These are phyloP conservation scores for Pisolithus thermaeus DNA, from an alignment of 1,284 basidiomycete species.

Conservation along the genomic window DNA sequence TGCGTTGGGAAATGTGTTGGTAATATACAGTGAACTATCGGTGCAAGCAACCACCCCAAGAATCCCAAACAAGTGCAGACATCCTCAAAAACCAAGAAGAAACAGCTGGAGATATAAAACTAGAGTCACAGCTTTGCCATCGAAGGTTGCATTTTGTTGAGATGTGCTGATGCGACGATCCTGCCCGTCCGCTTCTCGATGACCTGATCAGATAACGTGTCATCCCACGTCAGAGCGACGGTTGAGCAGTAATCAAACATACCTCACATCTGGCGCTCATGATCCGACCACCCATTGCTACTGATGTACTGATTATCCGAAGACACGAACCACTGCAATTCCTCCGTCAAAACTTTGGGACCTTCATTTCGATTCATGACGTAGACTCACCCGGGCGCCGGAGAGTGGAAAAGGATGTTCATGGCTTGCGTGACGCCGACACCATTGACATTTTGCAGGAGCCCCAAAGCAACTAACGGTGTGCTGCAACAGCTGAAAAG, in stretches of 20 bases:
- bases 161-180: conserved; percentile 54
- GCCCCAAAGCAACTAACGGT: conserved; percentile 57
- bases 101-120: background rate
- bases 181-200: conserved; percentile 49
- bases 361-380: conserved; percentile 1
- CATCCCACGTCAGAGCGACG: conserved; percentile 4
- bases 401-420: conserved; percentile 62
- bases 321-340: conserved; percentile 47
- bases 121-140: conserved; percentile 27
- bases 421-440: conserved; percentile 68
- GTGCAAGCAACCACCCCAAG: background rate
- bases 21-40: background rate
- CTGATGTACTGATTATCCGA: conserved; percentile 54
- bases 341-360: conserved; percentile 1
- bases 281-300: conserved; percentile 58
- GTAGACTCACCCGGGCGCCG: conserved; percentile 49
- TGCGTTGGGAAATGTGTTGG: background rate
- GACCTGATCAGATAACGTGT: conserved; percentile 34
- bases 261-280: conserved; percentile 69
- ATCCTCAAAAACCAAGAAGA: background rate
- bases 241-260: conserved; percentile 14
- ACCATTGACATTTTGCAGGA: conserved; percentile 55
- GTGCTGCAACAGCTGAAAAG: conserved; percentile 54
- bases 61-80: background rate
- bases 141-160: conserved; percentile 65